Evolutionary conservation across 2,329 filamentous ascomycete species (phyloP), one percentile per base, ranked within the genome.

Genomic region (Botrytis galanthina): DNA sequence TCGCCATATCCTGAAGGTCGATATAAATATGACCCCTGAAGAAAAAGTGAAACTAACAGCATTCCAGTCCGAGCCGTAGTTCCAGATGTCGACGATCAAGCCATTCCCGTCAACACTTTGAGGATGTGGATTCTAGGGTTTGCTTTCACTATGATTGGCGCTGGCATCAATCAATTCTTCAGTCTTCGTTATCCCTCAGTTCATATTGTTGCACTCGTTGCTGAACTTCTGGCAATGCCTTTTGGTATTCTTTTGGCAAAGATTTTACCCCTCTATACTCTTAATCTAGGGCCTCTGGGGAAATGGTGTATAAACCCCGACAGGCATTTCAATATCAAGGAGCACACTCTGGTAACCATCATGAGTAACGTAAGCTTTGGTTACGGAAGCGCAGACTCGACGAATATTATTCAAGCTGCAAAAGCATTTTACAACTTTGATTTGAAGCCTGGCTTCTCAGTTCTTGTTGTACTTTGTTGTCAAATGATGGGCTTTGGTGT

Each of bases 251-350:
- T 75, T 18, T 71, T 78, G 22, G 74, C 75, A 90, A 79, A 91
- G 87, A 67, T 73, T 12, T 54, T 77, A 10, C 77, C 78, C 8
- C 67, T 74, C 20, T 69, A 74, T 18, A 75, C 63, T 14, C 61
- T 77, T 26, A 67, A 75, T 57, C 66, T 74, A 29, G 75, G 74
- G 26, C 67, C 63, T 35, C 46, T 76, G 81, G 14, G 84, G 83
- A 83, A 80, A 87, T 75, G 85, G 16, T 82, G 78, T 37, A 89
- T 87, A 84, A 85, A 84, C 51, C 82, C 91, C n/a, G 92, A 92
- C 73, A 89, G 89, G 0, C 89, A 90, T 0, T 92, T 92, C 82
- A 92, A 91, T 78, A 86, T 90, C 79, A 92, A 92, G 80, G 90
- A 92, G 79, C 90, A 92, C 79, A 82, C 88, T 59, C 86, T 92